These are phyloP conservation scores for Mortierella claussenii DNA, from an alignment of 192 early-diverging fungal genomes.

Conservation along the genomic window DNA sequence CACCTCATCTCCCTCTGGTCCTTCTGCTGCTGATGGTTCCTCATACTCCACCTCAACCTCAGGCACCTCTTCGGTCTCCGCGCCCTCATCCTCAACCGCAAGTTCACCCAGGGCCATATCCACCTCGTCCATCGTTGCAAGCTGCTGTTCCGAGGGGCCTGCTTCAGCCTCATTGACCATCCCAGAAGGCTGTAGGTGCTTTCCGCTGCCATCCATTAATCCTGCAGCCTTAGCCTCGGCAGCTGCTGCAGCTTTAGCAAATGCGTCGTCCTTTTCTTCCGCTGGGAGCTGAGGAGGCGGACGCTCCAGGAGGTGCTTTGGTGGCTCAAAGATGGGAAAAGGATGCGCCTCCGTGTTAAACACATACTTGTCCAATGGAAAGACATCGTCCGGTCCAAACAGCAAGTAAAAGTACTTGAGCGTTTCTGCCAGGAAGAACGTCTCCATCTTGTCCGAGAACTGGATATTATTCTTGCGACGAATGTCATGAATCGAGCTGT, in stretches of 20 bases:
- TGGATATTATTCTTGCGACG: slow-evolving; percentile 31
- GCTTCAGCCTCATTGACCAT: background rate
- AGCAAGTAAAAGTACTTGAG: slow-evolving; percentile 94
- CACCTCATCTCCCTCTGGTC: too few relatives aligned
- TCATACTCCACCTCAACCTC: slow-evolving; percentile 27
- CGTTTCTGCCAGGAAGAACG: slow-evolving; percentile 88
- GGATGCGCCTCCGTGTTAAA: slow-evolving; percentile 98
- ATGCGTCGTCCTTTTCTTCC: background rate
- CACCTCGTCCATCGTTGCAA: slow-evolving; percentile 4
- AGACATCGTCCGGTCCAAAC: slow-evolving; percentile 72
- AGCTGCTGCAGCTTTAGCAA: background rate
- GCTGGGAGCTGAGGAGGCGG: background rate
- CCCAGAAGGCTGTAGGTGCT: background rate
- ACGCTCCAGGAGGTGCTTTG: slow-evolving; percentile 5
- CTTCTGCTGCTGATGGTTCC: too few relatives aligned
- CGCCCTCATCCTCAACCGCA: slow-evolving; percentile 2
- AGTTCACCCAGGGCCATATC: slow-evolving; percentile 14
- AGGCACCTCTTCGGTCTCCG: slow-evolving; percentile 2
- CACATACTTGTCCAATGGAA: slow-evolving; percentile 86
- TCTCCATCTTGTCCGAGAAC: slow-evolving; percentile 81
- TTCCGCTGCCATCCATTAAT: background rate
- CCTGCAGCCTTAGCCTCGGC: background rate
- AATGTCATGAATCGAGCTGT: slow-evolving; percentile 70
- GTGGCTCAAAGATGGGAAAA: slow-evolving; percentile 70
- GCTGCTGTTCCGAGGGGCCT: slow-evolving; percentile 7